Conservation (phyloP, 768 basidiomycete species). For the Amanita fuliginea region DNA sequence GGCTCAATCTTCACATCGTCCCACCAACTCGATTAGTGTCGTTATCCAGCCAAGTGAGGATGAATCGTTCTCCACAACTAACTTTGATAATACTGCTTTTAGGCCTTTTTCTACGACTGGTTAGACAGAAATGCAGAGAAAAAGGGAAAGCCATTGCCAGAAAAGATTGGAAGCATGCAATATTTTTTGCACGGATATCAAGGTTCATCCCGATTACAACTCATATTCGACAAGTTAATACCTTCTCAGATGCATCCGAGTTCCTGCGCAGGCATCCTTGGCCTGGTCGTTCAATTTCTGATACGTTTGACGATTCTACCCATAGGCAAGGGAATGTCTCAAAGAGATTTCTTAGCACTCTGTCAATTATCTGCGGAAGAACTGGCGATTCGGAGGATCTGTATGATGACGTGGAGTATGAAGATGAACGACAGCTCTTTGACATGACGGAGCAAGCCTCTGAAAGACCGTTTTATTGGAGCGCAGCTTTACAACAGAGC, state of each 20-base stretch:
- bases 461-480: constrained; percentile 74
- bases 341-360: constrained; percentile 55
- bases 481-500: constrained; percentile 59
- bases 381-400: constrained; percentile 65
- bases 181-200: constrained; percentile 77
- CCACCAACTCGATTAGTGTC: constrained; percentile 80
- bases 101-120: constrained; percentile 95
- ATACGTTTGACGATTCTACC: constrained; percentile 78
- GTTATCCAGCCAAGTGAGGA: constrained; percentile 59
- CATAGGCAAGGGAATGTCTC: constrained; percentile 61
- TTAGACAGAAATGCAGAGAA: constrained; percentile 71
- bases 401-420: constrained; percentile 64
- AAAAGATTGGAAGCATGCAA: constrained; percentile 89
- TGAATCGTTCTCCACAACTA: not conserved
- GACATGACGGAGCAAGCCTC: constrained; percentile 51
- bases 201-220: constrained; percentile 27
- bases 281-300: constrained; percentile 76
- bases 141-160: constrained; percentile 75
- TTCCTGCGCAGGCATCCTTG: constrained; percentile 81
- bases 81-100: not conserved
- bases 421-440: constrained; percentile 61
- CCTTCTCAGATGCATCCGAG: constrained; percentile 62
- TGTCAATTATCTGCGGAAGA: constrained; percentile 78
- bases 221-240: not conserved
- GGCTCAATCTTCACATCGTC: constrained; percentile 69